Evolutionary conservation across 768 basidiomycete species (phyloP).

Genomic region (Asterophora parasitica): DNA sequence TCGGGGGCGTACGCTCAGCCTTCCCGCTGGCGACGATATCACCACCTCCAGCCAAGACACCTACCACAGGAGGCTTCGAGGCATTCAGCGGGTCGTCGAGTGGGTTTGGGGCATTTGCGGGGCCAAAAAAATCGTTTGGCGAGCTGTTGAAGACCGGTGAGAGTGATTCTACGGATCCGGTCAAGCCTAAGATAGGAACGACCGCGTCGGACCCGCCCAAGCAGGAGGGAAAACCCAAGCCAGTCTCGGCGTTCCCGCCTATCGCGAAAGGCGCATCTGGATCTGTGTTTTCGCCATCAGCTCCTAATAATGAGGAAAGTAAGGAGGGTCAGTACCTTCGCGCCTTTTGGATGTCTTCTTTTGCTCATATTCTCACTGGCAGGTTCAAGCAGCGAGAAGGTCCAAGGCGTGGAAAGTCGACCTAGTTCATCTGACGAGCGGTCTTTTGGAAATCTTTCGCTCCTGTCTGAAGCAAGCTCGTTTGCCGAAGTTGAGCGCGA

Average conservation of each 20-base stretch:
- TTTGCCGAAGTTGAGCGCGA: conserved; percentile 42
- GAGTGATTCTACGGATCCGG: conserved; percentile 21
- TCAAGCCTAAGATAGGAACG: conserved; percentile 10
- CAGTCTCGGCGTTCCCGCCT: conserved; percentile 10
- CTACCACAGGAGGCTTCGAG: conserved; percentile 41
- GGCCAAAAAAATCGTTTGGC: conserved; percentile 49
- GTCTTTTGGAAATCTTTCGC: conserved; percentile 34
- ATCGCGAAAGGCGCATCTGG: not conserved
- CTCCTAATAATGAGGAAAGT: not conserved
- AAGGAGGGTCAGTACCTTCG: conserved; percentile 1
- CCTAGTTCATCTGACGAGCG: conserved; percentile 17
- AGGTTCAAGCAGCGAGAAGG: conserved; percentile 4
- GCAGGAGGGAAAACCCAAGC: conserved; percentile 7
- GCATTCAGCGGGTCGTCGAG: conserved; percentile 42
- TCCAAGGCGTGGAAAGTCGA: conserved; percentile 12
- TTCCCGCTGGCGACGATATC: conserved; percentile 23
- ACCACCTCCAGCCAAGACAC: conserved; percentile 23
- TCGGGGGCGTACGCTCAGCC: conserved; percentile 28
- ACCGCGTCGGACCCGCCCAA: not conserved
- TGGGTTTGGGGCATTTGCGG: conserved; percentile 39
- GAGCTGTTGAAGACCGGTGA: conserved; percentile 49
- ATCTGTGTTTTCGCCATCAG: conserved; percentile 1
- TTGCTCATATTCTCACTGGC: not conserved
- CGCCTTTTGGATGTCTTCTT: not conserved
- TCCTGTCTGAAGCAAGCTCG: conserved; percentile 41